Evolutionary conservation across 257 asterid species (phyloP).

Genomic region (Solanum medicagineum): DNA sequence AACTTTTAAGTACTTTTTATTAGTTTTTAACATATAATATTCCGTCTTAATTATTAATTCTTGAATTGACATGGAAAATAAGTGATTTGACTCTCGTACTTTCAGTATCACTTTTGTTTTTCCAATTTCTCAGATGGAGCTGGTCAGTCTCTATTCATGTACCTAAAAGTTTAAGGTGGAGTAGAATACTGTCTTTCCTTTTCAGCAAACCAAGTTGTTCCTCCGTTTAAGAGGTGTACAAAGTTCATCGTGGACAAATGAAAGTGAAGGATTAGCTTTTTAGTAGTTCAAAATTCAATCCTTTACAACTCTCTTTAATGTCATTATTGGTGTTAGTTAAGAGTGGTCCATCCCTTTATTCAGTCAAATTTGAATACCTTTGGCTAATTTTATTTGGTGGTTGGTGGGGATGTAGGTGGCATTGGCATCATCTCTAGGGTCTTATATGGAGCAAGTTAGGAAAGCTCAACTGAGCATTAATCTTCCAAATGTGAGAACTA

Average conservation of each 20-base stretch:
- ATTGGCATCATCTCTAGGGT: conserved; percentile 22
- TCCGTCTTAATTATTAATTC: neutral
- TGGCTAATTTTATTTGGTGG: neutral
- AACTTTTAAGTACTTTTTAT: neutral
- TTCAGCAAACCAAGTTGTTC: neutral
- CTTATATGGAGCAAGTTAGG: conserved; percentile 11
- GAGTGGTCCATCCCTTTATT: neutral
- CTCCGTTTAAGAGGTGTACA: neutral
- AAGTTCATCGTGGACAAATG: neutral
- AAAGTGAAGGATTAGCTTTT: neutral
- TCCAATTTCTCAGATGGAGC: neutral
- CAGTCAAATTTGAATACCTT: conserved; percentile 6
- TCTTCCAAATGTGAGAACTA: conserved; percentile 12
- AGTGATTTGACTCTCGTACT: neutral
- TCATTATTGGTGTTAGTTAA: neutral
- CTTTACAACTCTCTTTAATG: neutral
- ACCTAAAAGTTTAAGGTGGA: neutral
- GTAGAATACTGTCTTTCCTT: neutral
- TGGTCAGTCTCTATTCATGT: neutral
- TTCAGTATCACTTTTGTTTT: neutral
- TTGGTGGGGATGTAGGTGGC: conserved; percentile 9
- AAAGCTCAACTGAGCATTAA: conserved; percentile 17
- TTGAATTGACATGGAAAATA: neutral
- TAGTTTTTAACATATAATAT: neutral
- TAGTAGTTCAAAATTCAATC: neutral